Conservation (phyloP, 2,329 filamentous ascomycete genomes). For the Pseudocercospora fuligena region DNA sequence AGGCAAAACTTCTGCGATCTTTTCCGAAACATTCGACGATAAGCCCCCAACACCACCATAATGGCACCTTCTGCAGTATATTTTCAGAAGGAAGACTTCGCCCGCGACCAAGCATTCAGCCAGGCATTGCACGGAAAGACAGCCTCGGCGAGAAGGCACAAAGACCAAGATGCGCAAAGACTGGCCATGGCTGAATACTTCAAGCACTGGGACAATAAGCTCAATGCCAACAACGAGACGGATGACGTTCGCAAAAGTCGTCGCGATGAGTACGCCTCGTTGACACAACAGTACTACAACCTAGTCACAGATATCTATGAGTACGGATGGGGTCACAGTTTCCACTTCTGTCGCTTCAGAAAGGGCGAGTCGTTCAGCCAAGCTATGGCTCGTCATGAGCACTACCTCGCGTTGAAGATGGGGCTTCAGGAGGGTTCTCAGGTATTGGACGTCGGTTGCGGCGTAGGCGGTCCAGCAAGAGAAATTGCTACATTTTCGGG, state of each 20-base stretch:
- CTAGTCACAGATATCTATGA: conserved; percentile 56
- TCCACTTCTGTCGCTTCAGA: conserved; percentile 97
- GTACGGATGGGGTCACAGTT: conserved; percentile 93
- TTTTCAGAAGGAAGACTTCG: conserved; percentile 49
- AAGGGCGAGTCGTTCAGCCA: conserved; percentile 84
- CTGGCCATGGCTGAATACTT: conserved; percentile 90
- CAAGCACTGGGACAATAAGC: conserved; percentile 93
- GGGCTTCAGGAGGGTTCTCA: conserved; percentile 83
- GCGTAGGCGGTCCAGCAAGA: conserved; percentile 91
- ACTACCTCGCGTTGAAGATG: conserved; percentile 92
- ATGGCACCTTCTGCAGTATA: conserved; percentile 28
- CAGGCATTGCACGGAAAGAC: conserved; percentile 75
- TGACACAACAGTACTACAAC: conserved; percentile 79
- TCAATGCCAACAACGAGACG: conserved; percentile 77
- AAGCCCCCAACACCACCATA: too few species aligned
- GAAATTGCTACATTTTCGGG: conserved; percentile 97
- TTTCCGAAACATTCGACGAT: too few species aligned
- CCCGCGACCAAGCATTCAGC: conserved; percentile 74
- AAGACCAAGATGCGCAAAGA: conserved; percentile 78
- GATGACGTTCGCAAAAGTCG: conserved; percentile 77
- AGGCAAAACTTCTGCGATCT: too few species aligned
- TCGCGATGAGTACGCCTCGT: conserved; percentile 83
- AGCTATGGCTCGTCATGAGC: conserved; percentile 94
- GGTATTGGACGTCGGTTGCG: conserved; percentile 93
- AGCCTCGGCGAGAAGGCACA: conserved; percentile 79